Evolutionary conservation across 2,329 filamentous ascomycete genomes (phyloP).

Genomic region (Coleophoma eucalyptorum): DNA sequence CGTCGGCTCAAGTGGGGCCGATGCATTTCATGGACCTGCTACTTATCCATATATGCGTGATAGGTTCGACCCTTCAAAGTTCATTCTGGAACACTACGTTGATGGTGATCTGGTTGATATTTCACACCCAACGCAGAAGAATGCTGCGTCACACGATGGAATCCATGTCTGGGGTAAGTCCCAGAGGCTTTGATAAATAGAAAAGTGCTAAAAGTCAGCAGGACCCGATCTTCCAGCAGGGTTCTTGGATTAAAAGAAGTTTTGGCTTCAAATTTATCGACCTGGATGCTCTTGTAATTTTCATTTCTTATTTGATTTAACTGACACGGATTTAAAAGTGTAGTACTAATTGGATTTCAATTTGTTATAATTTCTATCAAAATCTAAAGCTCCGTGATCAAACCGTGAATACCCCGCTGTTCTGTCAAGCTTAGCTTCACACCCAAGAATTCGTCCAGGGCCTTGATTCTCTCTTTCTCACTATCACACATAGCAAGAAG

Average conservation of each 20-base stretch:
- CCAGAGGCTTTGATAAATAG: too few species aligned
- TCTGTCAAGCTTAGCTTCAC: constrained; percentile 46
- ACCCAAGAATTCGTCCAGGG: constrained; percentile 45
- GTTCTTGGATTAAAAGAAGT: too few species aligned
- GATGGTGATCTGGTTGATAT: constrained; percentile 56
- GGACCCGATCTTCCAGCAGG: too few species aligned
- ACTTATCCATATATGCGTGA: not conserved
- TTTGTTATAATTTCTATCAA: too few species aligned
- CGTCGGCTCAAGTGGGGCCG: not conserved
- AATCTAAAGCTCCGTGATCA: too few species aligned
- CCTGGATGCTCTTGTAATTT: too few species aligned
- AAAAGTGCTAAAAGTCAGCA: too few species aligned
- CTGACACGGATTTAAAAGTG: too few species aligned
- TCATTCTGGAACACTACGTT: constrained; percentile 65
- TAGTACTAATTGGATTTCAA: too few species aligned
- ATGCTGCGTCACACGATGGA: not conserved
- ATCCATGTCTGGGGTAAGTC: not conserved
- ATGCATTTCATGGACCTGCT: not conserved
- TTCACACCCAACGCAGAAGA: not conserved
- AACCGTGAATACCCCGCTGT: constrained; percentile 44
- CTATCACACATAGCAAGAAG: constrained; percentile 39
- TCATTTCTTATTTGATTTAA: too few species aligned
- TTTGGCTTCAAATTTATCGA: too few species aligned
- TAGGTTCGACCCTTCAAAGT: constrained; percentile 47
- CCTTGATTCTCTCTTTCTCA: constrained; percentile 47